Base-by-base conservation (phyloP, 306 rosid species). In the Rubus idaeus region DNA sequence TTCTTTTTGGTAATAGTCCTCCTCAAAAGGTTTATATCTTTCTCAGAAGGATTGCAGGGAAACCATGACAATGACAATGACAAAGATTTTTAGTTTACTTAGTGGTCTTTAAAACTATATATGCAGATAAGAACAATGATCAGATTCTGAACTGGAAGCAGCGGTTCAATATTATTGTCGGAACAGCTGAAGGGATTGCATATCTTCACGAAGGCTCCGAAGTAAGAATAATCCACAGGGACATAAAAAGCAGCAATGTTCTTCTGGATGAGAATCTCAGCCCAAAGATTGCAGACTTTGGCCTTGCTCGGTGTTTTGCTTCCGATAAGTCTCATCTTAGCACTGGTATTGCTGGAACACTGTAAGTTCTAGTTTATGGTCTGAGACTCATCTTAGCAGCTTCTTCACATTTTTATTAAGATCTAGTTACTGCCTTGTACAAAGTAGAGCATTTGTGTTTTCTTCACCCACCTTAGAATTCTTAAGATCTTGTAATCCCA, bases 281-380 rank as follows among this genome's bases (percentile, higher is more conserved):
- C 75, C 91, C 98, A 4, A 93, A 93, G 78, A 88, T 93, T 62
- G 96, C 98, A 8, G 98, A 93, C 71, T 93, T 91, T 4, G 97
- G 98, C 65, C 97, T 93, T 68, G 97, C 87, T 50, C 85, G 98
- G n/a, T 88, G 92, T 83, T 90, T 93, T 68, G 90, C 87, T 45
- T 69, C 91, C 13, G 94, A 93, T 77, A 72, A 85, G 77, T 80
- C 92, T 63, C 97, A 93, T 87, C 86, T 93, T 68, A 91, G 93
- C 84, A 93, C 98, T 3, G 97, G 96, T 45, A 86, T 93, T 77
- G 98, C 98, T 18, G 98, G 98, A 79, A 93, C 98, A 81, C 80
- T 93, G 98, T 91, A 82, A 91, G 96, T 77, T 70, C 46, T 26
- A n/a, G 10, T 37, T 55, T 68, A 14, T 79, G 39, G 40, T 26